Evolutionary conservation across 23 red algal species (phyloP).

Genomic region (Gracilaria gracilis): DNA sequence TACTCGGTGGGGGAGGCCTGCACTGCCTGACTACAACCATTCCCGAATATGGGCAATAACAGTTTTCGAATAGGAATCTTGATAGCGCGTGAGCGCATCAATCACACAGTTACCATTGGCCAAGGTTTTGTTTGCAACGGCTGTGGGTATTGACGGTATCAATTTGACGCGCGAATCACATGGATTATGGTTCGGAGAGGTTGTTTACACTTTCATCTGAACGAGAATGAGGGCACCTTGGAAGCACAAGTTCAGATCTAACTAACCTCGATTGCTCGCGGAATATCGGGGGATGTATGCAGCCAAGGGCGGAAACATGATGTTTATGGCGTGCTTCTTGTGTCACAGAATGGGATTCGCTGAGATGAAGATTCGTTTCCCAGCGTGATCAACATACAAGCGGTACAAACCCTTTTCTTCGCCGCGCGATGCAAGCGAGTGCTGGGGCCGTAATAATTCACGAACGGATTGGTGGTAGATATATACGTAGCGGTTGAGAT

Average conservation of each 20-base stretch:
- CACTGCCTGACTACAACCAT: constrained; percentile 72
- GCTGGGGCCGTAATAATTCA: background rate
- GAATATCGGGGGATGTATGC: too few species aligned
- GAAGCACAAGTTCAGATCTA: too few species aligned
- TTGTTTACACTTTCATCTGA: background rate
- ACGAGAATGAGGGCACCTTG: background rate
- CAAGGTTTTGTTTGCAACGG: background rate
- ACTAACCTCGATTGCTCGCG: too few species aligned
- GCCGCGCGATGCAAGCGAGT: background rate
- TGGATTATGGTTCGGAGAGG: background rate
- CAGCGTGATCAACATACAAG: background rate
- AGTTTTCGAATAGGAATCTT: background rate
- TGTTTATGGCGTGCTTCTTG: too few species aligned
- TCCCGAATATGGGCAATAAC: background rate
- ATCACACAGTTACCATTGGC: background rate
- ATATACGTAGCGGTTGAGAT: background rate
- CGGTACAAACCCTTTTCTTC: too few species aligned
- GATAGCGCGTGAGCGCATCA: background rate
- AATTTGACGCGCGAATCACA: background rate
- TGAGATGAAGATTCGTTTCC: background rate
- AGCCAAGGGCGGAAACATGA: background rate
- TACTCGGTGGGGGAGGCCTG: constrained; percentile 82
- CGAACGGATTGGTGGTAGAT: background rate
- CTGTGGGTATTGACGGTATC: too few species aligned
- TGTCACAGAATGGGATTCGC: too few species aligned